Evolutionary conservation across 129 eudicot genomes (phyloP).

Genomic region (Lonicera japonica): DNA sequence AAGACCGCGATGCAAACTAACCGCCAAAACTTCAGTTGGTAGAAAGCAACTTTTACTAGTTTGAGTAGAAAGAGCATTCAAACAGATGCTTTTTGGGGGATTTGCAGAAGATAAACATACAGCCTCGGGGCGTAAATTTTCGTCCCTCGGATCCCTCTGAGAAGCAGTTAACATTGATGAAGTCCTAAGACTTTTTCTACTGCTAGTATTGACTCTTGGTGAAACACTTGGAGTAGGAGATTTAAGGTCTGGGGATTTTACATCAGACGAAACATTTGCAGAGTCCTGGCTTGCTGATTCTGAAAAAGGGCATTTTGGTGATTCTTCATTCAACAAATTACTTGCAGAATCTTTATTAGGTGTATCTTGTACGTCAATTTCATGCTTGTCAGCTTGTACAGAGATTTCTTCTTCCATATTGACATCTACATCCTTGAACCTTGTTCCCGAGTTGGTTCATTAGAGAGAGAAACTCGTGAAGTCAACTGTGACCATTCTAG

Average conservation of each 20-base stretch:
- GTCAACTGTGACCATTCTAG: conserved; percentile 3
- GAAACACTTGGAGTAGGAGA: conserved; percentile 65
- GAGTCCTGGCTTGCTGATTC: not conserved
- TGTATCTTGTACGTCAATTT: conserved; percentile 11
- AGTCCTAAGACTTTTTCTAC: conserved; percentile 60
- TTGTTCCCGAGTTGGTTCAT: not conserved
- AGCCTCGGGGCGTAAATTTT: too few relatives aligned
- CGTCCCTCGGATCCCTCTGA: conserved; percentile 34
- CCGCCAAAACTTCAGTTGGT: conserved; percentile 65
- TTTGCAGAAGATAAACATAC: conserved; percentile 23
- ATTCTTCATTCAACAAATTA: conserved; percentile 14
- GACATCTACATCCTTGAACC: conserved; percentile 37
- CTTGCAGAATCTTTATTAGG: conserved; percentile 9
- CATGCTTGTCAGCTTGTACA: conserved; percentile 33
- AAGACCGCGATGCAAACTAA: conserved; percentile 65
- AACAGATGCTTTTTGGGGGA: conserved; percentile 36
- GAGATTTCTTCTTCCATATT: conserved; percentile 48
- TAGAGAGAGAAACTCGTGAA: not conserved
- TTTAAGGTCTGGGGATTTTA: conserved; percentile 31
- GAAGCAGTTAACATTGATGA: conserved; percentile 58
- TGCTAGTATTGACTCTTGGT: conserved; percentile 42
- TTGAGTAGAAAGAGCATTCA: conserved; percentile 16
- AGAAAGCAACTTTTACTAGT: conserved; percentile 21
- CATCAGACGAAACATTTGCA: conserved; percentile 13
- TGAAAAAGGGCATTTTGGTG: not conserved